Percentiles rank a stretch among this genome's conserved stretches.
Evolutionary conservation across 495 filamentous ascomycete species (phyloP).

Genomic region (Gamarada debralockiae): DNA sequence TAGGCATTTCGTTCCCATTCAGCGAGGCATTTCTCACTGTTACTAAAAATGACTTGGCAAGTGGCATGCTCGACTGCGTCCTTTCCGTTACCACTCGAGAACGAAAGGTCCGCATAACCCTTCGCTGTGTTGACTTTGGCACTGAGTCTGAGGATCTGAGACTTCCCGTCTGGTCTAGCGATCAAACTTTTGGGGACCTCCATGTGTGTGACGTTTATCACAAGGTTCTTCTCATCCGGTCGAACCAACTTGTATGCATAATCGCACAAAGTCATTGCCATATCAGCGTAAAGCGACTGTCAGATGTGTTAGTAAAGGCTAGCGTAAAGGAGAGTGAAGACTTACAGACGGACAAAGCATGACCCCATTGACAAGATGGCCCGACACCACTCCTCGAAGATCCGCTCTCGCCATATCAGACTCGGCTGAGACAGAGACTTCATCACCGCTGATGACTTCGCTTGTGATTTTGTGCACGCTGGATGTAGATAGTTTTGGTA

Average conservation of each 20-base stretch:
- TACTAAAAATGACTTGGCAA: slow-evolving; percentile 46
- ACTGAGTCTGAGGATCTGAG: slow-evolving; percentile 16
- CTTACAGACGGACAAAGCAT: slow-evolving; percentile 42
- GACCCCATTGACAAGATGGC: slow-evolving; percentile 66
- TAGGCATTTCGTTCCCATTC: slow-evolving; percentile 55
- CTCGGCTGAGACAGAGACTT: slow-evolving; percentile 57
- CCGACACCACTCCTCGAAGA: slow-evolving; percentile 54
- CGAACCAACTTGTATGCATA: slow-evolving; percentile 60
- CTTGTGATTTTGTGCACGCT: slow-evolving; percentile 50
- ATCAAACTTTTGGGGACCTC: slow-evolving; percentile 69
- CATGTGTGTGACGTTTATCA: slow-evolving; percentile 60
- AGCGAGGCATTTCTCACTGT: slow-evolving; percentile 40
- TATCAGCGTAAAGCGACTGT: slow-evolving; percentile 62
- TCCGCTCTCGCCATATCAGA: slow-evolving; percentile 61
- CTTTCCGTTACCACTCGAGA: slow-evolving; percentile 15
- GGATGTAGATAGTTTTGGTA: slow-evolving; percentile 42
- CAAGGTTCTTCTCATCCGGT: slow-evolving; percentile 47
- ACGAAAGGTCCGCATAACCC: slow-evolving; percentile 5
- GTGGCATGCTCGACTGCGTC: slow-evolving; percentile 44
- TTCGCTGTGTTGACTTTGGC: slow-evolving; percentile 8
- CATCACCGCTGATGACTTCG: slow-evolving; percentile 49
- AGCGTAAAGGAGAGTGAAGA: background rate
- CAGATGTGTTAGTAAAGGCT: background rate
- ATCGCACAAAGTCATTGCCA: slow-evolving; percentile 69
- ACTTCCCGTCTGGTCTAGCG: slow-evolving; percentile 44